Percentiles rank a stretch among this genome's conserved stretches.
phyloP scores from a whole-genome alignment of 2,329 filamentous ascomycete species.

The Epichloe elymi region DNA sequence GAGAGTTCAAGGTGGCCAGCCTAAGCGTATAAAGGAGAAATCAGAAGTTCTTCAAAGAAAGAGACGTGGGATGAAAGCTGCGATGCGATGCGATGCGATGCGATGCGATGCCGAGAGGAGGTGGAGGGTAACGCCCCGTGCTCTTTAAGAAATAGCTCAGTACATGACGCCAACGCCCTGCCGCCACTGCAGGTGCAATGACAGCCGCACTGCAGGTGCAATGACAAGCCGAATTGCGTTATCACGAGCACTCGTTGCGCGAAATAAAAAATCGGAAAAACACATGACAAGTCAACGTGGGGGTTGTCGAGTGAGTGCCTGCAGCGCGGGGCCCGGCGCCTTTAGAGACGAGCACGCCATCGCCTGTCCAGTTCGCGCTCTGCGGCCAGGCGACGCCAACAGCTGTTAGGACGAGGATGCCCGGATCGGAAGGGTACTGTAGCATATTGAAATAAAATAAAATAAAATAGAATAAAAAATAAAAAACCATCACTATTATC shows the following conservation, averaged over 20 bases:
- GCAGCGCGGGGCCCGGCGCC: background rate
- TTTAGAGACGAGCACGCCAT: conserved; percentile 6
- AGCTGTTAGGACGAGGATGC: too few relatives aligned
- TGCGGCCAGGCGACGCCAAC: background rate
- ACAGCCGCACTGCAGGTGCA: background rate
- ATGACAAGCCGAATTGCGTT: conserved; percentile 5
- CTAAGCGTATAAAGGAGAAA: background rate
- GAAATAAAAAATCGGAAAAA: background rate
- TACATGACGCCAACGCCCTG: background rate
- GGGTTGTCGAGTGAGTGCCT: too few relatives aligned
- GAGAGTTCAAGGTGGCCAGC: background rate
- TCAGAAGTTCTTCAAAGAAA: background rate
- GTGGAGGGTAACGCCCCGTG: background rate
- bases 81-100: too few relatives aligned
- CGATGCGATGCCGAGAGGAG: too few relatives aligned
- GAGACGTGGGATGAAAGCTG: background rate
- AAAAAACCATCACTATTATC: too few relatives aligned
- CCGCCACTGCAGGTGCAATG: background rate
- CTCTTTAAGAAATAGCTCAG: background rate
- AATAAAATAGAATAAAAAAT: too few relatives aligned
- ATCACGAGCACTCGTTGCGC: conserved; percentile 1
- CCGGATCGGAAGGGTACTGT: too few relatives aligned
- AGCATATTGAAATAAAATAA: too few relatives aligned
- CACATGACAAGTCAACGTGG: background rate
- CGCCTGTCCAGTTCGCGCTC: background rate